phyloP scores from a whole-genome alignment of 805 yeast species.

The Candida lessepsii region DNA sequence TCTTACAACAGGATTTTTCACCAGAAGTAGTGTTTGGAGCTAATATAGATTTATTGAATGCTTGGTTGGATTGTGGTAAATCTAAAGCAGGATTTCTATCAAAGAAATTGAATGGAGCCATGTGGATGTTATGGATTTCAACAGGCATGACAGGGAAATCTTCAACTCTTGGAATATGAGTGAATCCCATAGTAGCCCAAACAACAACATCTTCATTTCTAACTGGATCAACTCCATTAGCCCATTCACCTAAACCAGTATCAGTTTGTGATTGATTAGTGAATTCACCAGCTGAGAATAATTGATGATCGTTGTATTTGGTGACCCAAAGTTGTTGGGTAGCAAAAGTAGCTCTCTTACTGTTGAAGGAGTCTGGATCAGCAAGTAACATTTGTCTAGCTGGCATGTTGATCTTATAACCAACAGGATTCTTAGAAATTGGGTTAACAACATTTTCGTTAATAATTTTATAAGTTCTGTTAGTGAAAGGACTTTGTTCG shows the following conservation, averaged over 20 bases:
- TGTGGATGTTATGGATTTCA: conserved; percentile 64
- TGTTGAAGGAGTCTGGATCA: conserved; percentile 58
- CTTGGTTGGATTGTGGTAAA: conserved; percentile 67
- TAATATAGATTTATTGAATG: conserved; percentile 62
- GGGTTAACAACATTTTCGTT: conserved; percentile 73
- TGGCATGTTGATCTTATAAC: conserved; percentile 70
- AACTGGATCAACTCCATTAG: conserved; percentile 62
- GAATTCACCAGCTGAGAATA: conserved; percentile 82
- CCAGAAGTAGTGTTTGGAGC: conserved; percentile 20
- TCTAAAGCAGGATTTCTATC: conserved; percentile 77
- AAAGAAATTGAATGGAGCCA: conserved; percentile 73
- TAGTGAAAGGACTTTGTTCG: conserved; percentile 74
- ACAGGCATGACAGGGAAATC: conserved; percentile 92
- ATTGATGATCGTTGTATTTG: conserved; percentile 67
- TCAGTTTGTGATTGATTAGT: conserved; percentile 75
- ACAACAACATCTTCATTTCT: conserved; percentile 75
- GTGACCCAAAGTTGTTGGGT: conserved; percentile 83
- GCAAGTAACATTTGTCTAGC: conserved; percentile 77
- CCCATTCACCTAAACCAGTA: conserved; percentile 72
- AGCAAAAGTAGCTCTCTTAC: conserved; percentile 70
- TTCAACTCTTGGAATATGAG: conserved; percentile 80
- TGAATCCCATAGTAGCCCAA: conserved; percentile 80
- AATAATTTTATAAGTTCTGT: conserved; percentile 70
- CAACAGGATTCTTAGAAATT: conserved; percentile 68
- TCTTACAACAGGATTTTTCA: conserved; percentile 36